Evolutionary conservation across 305 asterid genomes (phyloP).

Genomic region (Rubia peregrina): DNA sequence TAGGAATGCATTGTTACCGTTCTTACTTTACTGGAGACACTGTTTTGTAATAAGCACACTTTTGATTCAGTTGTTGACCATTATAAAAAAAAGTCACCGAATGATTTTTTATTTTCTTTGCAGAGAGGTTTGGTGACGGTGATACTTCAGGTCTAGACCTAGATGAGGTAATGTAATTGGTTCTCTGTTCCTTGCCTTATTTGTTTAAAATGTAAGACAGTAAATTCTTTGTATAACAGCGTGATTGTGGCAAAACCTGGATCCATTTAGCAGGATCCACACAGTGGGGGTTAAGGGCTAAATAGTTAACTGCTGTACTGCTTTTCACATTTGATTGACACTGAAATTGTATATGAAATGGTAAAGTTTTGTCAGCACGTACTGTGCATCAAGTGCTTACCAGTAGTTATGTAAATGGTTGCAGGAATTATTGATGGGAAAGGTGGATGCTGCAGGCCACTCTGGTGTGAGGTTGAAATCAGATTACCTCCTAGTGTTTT

Average conservation of each 20-base stretch:
- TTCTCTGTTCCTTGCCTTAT: conserved; percentile 1
- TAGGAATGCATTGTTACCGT: not conserved
- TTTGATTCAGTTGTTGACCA: not conserved
- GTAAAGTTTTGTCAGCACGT: not conserved
- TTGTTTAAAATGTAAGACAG: not conserved
- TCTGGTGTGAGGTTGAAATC: conserved; percentile 50
- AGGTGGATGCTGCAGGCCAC: conserved; percentile 41
- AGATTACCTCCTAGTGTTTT: conserved; percentile 9
- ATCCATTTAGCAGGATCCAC: too few species aligned
- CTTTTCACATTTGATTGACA: not conserved
- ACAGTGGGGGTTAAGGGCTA: too few species aligned
- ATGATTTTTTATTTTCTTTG: not conserved
- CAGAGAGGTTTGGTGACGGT: conserved; percentile 99
- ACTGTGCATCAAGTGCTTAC: not conserved
- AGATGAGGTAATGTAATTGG: conserved; percentile 64
- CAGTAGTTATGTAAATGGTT: conserved; percentile 23
- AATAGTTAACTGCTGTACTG: not conserved
- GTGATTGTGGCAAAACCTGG: too few species aligned
- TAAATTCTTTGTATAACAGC: not conserved
- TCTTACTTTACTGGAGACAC: not conserved
- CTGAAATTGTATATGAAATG: not conserved
- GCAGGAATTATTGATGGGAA: conserved; percentile 67
- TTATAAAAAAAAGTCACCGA: not conserved
- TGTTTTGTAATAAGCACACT: not conserved
- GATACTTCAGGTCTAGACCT: conserved; percentile 91